Conservation (phyloP, 768 basidiomycete genomes). For the Pleurotus cornucopiae region DNA sequence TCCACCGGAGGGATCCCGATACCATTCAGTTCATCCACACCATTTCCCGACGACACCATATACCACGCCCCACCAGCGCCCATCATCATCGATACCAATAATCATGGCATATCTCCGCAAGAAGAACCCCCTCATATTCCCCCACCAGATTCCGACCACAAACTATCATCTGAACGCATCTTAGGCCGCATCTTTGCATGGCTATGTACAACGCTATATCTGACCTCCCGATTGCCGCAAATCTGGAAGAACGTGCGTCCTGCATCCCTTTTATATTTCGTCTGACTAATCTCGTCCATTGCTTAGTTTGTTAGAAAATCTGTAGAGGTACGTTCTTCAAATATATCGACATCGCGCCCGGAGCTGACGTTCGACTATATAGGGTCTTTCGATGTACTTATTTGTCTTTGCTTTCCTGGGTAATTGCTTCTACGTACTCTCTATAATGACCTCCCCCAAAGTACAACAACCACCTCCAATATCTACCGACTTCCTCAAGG, state of each 20-base stretch:
- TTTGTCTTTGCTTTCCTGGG: conserved; percentile 94
- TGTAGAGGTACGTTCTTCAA: conserved; percentile 54
- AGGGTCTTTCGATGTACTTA: conserved; percentile 91
- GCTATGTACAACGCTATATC: conserved; percentile 88
- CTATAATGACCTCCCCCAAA: conserved; percentile 77
- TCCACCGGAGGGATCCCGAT: conserved; percentile 14
- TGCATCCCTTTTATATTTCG: conserved; percentile 3
- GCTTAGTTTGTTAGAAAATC: conserved; percentile 82
- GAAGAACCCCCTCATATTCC: conserved; percentile 6
- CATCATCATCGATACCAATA: background rate
- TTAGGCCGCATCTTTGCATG: conserved; percentile 92
- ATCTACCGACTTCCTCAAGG: conserved; percentile 64
- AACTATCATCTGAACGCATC: conserved; percentile 47
- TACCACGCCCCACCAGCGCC: conserved; percentile 5
- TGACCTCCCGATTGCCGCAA: conserved; percentile 92
- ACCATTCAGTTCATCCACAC: conserved; percentile 12
- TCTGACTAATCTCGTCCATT: background rate
- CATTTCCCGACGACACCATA: conserved; percentile 8
- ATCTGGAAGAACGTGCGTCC: conserved; percentile 95
- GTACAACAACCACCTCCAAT: conserved; percentile 52
- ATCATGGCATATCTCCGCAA: background rate
- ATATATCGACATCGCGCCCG: background rate
- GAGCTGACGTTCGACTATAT: conserved; percentile 7
- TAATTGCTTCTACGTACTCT: conserved; percentile 89
- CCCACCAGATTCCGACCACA: conserved; percentile 16